Conservation (phyloP, 2,329 filamentous ascomycete species). For the Venturia carpophila region DNA sequence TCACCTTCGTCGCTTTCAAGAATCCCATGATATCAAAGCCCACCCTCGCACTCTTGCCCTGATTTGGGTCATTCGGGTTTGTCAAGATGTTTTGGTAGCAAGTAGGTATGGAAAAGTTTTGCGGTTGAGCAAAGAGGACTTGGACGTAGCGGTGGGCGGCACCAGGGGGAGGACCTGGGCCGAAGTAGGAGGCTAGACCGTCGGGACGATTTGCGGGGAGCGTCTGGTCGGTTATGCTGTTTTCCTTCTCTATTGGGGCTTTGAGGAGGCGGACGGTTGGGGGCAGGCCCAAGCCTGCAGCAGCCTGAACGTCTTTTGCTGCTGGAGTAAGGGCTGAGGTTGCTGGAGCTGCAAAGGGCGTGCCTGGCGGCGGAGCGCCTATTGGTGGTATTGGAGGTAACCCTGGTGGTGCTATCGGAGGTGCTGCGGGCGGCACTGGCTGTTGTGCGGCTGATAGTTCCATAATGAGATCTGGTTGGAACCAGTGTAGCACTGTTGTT, state of each 20-base stretch:
- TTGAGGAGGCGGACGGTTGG: neutral
- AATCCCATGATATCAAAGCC: constrained; percentile 18
- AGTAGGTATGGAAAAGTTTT: constrained; percentile 14
- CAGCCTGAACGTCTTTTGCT: neutral
- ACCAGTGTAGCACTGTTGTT: constrained; percentile 20
- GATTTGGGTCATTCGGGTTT: neutral
- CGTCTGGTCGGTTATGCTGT: constrained; percentile 5
- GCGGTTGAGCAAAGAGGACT: constrained; percentile 19
- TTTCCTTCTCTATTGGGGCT: neutral
- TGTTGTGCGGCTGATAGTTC: neutral
- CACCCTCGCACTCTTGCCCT: neutral
- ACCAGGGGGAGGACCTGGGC: constrained; percentile 18
- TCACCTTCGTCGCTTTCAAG: constrained; percentile 11
- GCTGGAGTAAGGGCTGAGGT: neutral
- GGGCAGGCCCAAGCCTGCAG: neutral
- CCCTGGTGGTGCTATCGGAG: neutral
- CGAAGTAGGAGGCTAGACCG: constrained; percentile 16
- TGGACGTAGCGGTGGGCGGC: constrained; percentile 19
- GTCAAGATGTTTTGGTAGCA: constrained; percentile 17
- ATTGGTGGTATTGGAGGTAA: neutral
- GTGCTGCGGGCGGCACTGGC: neutral
- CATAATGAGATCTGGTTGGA: constrained; percentile 18
- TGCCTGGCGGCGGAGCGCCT: neutral
- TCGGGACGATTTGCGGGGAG: neutral
- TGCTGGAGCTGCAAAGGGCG: neutral